phyloP scores from a whole-genome alignment of 805 yeast species.

The Zygoascus bituminiphila region DNA sequence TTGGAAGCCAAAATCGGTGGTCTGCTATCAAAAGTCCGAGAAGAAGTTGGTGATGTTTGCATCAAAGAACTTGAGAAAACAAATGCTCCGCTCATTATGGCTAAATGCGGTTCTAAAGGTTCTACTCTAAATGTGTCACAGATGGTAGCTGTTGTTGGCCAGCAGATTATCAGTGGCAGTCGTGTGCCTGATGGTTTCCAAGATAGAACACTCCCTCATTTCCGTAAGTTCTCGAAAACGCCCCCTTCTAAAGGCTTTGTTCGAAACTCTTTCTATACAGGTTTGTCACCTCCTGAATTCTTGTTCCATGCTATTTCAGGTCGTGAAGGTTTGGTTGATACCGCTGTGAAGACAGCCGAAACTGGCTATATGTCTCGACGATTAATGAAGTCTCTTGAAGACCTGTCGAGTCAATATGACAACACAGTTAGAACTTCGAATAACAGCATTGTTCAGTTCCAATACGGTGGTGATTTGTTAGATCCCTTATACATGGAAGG shows the following conservation, averaged over 20 bases:
- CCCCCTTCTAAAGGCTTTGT: conserved; percentile 98
- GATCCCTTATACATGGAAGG: conserved; percentile 99
- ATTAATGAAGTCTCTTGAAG: conserved; percentile 95
- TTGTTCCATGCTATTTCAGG: conserved; percentile 98
- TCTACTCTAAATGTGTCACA: conserved; percentile 96
- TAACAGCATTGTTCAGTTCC: conserved; percentile 94
- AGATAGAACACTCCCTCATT: conserved; percentile 96
- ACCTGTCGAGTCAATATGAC: conserved; percentile 87
- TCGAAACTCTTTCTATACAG: conserved; percentile 88
- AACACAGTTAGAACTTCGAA: conserved; percentile 91
- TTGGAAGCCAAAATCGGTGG: conserved; percentile 97
- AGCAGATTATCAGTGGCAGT: conserved; percentile 95
- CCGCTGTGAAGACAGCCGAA: conserved; percentile 99
- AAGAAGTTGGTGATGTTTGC: conserved; percentile 98
- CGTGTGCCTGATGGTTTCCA: conserved; percentile 99
- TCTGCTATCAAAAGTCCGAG: conserved; percentile 90
- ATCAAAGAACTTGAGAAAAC: conserved; percentile 80
- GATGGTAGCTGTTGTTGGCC: conserved; percentile 99
- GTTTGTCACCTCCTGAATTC: conserved; percentile 93
- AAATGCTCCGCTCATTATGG: conserved; percentile 97
- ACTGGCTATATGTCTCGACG: conserved; percentile 98
- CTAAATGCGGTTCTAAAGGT: conserved; percentile 98
- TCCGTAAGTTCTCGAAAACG: conserved; percentile 88
- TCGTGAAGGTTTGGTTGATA: conserved; percentile 98
- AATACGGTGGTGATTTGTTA: conserved; percentile 96